A percentile compares a stretch with the other conserved stretches of the same genome.
Evolutionary conservation across 176 grass and related monocot genomes (phyloP).

Genomic region (Stipa capillata): DNA sequence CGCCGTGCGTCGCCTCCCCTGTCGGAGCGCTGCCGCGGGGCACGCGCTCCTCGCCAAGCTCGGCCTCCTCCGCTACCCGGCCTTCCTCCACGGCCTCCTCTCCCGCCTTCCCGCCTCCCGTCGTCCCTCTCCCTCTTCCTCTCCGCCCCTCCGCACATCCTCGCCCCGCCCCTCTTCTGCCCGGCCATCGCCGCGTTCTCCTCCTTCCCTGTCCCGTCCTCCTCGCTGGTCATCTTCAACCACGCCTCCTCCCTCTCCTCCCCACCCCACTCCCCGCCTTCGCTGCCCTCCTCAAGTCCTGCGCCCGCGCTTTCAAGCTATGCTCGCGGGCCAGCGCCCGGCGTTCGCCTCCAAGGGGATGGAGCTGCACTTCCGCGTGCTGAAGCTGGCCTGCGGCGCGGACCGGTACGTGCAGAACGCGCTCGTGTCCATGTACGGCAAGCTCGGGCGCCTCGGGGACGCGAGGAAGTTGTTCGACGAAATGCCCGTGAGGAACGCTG

Average conservation of each 20-base stretch:
- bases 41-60: conserved; percentile 51
- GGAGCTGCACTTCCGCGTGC: conserved; percentile 38
- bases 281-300: conserved; percentile 65
- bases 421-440: conserved; percentile 53
- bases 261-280: conserved; percentile 37
- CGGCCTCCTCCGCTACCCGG: conserved; percentile 21
- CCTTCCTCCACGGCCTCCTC: conserved; percentile 37
- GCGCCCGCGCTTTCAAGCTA: conserved; percentile 38
- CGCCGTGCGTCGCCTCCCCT: not conserved
- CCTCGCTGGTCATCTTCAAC: conserved; percentile 36
- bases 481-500: conserved; percentile 33
- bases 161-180: conserved; percentile 43
- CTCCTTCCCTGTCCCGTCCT: conserved; percentile 8
- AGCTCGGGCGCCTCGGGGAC: conserved; percentile 17
- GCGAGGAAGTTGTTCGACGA: conserved; percentile 53
- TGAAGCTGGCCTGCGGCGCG: conserved; percentile 11
- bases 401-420: conserved; percentile 50
- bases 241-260: conserved; percentile 9
- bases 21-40: not conserved
- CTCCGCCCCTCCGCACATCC: not conserved
- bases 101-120: conserved; percentile 34
- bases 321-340: not conserved
- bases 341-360: conserved; percentile 30
- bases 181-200: conserved; percentile 34
- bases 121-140: conserved; percentile 43